Evolutionary conservation across 2,329 filamentous ascomycete species (phyloP), one percentile per base, ranked within the genome.

Genomic region (Neofusicoccum sp.): DNA sequence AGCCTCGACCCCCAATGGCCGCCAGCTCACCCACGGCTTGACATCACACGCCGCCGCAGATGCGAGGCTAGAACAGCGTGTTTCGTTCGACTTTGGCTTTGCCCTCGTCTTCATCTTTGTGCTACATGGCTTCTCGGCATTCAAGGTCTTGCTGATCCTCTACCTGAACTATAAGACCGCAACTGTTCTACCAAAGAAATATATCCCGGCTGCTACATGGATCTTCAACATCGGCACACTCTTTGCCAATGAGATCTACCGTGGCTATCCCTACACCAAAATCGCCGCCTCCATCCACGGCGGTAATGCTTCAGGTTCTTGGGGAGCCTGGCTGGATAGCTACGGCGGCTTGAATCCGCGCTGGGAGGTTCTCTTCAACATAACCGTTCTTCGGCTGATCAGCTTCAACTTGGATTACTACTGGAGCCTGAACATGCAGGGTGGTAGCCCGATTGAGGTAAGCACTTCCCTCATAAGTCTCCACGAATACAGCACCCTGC

Each of bases 361-460:
- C 64, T 99, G 95, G 95, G 92, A 98, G 75, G 88, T 99, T n/a
- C 84, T 97, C 4, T 99, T 99, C 83, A 99, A 99, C 72, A 87
- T 99, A 66, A 97, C 94, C 3, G 89, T 98, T 31, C 80, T 99
- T 62, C 89, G 95, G 4, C 82, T 98, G 52, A 93, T 99, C 70
- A 97, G 94, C 75, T 99, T 97, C 84, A 98, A 98, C 75, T 78
- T 99, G 73, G 95, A 99, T 77, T 93, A 96, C 75, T 94, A 96
- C 75, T 99, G 95, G 94, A 95, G 91, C 70, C 76, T 90, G 2
- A 87, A 90, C 67, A 83, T 86, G 64, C 80, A 84, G 43, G 80
- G 81, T 29, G 79, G 84, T 33, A 93, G 87, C 70, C 84, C 89
- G 7, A 76, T 97, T 45, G 94, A 98, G 89, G 95, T 98, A 86